Base-by-base conservation (phyloP, 2,329 filamentous ascomycete species). In the Colletotrichum graminicola region DNA sequence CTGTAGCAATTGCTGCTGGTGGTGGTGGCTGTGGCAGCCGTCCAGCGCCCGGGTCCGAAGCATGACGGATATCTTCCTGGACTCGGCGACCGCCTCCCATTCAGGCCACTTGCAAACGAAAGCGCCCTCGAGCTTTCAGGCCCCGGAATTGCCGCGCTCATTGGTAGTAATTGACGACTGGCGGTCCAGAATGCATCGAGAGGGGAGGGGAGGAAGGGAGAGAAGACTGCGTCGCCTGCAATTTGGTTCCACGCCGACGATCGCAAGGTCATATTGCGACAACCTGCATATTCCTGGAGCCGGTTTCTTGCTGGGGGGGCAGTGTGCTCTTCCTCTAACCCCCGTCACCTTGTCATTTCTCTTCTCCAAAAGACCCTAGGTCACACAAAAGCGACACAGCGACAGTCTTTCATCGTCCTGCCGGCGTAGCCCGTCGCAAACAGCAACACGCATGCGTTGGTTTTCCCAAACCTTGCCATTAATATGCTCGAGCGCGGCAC, bases 231-330 rank as follows among this genome's bases (percentile, higher is more conserved):
- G 59, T 67, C 52, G 68, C 64, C 67, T 71, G 36, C 55, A 55
- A 61, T 34, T 62, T 63, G 59, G 59, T 71, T 60, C 59, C 59
- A 63, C 45, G 68, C 68, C 65, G 59, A 67, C 65, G 68, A 71
- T 71, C 68, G 65, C 54, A 56, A 47, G 52, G 43, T 34, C 47
- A 63, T 68, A 68, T 63, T 71, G 68, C 68, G 65, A 71, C 65
- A 68, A 54, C 68, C 23, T 67, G 68, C 68, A 71, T 71, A 67
- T 63, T 67, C 65, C 68, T 71, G 57, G 63, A 64, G 34, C 51
- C 52, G 43, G 32, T 49, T 62, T 62, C 21, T 63, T 34, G 45
- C 29, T 39, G 47, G 39, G 55, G 18, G 7, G 8, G n/a, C 29
- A 43, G 51, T 59, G 52, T 60, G 65, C 64, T 66, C 5, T 45